These are phyloP conservation scores for Cocos nucifera DNA, from an alignment of 176 grass and related monocot species.

Conservation along the genomic window DNA sequence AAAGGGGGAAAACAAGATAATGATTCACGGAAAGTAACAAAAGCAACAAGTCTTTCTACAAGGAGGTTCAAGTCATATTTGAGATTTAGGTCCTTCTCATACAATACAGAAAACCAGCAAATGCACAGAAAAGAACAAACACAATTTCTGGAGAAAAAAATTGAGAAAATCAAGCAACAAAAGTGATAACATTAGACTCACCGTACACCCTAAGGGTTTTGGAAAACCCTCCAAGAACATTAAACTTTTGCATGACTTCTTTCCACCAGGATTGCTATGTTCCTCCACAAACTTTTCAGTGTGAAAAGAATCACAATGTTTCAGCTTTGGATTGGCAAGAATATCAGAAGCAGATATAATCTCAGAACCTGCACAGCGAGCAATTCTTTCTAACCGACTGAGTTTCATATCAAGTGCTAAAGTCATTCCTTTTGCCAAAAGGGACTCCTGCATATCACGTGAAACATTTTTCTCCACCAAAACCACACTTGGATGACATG, in stretches of 20 bases:
- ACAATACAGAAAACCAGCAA: too few species aligned
- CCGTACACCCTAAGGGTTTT: constrained; percentile 71
- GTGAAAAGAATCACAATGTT: constrained; percentile 65
- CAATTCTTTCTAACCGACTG: constrained; percentile 61
- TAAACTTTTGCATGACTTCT: constrained; percentile 69
- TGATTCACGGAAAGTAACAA: too few species aligned
- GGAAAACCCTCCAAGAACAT: constrained; percentile 81
- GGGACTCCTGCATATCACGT: constrained; percentile 62
- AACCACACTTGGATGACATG: constrained; percentile 65
- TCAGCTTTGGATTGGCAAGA: constrained; percentile 45
- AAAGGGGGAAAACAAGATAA: too few species aligned
- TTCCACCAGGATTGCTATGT: constrained; percentile 45
- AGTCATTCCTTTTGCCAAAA: constrained; percentile 60
- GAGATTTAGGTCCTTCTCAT: too few species aligned
- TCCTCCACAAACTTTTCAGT: constrained; percentile 71
- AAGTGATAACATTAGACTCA: constrained; percentile 15
- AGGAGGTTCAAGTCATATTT: too few species aligned
- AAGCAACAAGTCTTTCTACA: too few species aligned
- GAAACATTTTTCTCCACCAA: constrained; percentile 89
- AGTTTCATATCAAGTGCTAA: constrained; percentile 74
- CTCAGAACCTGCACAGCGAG: constrained; percentile 72
- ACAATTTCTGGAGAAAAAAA: too few species aligned
- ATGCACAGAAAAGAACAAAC: too few species aligned
- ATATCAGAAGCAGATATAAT: constrained; percentile 71
- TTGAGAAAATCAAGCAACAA: too few species aligned